Conservation (phyloP, 2,329 filamentous ascomycete genomes). For the Trichoderma atroviride region DNA sequence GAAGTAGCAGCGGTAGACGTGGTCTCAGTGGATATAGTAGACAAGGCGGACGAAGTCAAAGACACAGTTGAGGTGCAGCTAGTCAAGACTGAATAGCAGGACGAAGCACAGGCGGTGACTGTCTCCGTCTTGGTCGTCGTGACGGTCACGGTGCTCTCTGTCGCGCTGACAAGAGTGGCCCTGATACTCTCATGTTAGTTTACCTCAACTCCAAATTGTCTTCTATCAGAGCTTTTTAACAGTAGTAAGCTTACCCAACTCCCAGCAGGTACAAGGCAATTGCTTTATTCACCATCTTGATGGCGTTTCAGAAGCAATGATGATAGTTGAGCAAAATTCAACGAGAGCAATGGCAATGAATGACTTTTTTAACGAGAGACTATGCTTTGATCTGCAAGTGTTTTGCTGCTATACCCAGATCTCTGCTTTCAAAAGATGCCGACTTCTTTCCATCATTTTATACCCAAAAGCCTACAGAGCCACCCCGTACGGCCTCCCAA, state of each 20-base stretch:
- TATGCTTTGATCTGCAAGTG: neutral
- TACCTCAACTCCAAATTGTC: too few relatives aligned
- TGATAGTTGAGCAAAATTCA: neutral
- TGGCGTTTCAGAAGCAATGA: neutral
- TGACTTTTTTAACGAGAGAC: conserved; percentile 12
- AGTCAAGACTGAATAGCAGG: conserved; percentile 29
- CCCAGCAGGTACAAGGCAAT: conserved; percentile 36
- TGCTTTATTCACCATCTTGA: conserved; percentile 31
- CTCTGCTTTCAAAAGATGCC: too few relatives aligned
- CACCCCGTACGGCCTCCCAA: neutral
- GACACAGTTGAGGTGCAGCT: conserved; percentile 16
- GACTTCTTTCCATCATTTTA: neutral
- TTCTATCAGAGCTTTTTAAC: rapidly evolving
- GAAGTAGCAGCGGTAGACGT: neutral
- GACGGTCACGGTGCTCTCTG: conserved; percentile 37
- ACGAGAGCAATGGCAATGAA: conserved; percentile 5
- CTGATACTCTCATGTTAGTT: conserved; percentile 26
- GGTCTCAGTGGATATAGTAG: neutral
- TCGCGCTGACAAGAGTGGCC: conserved; percentile 33
- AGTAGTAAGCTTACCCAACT: conserved; percentile 33
- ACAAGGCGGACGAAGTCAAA: neutral
- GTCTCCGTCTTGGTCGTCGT: conserved; percentile 40
- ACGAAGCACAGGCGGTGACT: conserved; percentile 36
- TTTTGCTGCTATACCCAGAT: neutral
- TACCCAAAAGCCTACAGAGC: neutral